Evolutionary conservation across 225 moss, liverwort and hornwort genomes (phyloP), one percentile per base, ranked within the genome.

Genomic region (Pleurozium schreberi): DNA sequence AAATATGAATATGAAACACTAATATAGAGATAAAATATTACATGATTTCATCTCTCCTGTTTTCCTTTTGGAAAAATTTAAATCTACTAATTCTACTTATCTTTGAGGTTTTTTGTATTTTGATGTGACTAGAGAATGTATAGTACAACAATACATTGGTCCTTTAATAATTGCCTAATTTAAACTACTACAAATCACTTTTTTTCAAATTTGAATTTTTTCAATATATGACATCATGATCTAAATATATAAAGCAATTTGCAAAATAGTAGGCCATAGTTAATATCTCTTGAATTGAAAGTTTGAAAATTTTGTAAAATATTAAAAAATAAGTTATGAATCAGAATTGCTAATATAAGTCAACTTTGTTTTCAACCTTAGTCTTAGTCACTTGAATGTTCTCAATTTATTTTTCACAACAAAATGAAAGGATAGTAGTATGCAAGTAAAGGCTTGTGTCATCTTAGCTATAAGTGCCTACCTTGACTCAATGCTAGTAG

Each of bases 341-440:
- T 71, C 27, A 70, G 26, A 8, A 8, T 8, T 70, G 14, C 0
- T 0, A 15, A 9, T 9, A 42, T 3, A 9, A 27, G 5, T 43
- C 27, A 5, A 42, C 6, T 28, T 45, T 28, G 9, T 28, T 73
- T 45, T 45, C 2, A 45, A 73, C 6, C 3, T 73, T 10, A 45
- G 10, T 45, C 6, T 43, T 28, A 45, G 1, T 71, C 5, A 71
- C 28, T 28, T 71, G 28, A 43, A 71, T 71, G 71, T 17, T 27
- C 1, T 4, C 1, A 5, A 0, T 27, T 16, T 9, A 15, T 71
- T 16, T 71, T 71, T 71, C 3, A 9, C 11, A 43, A 17, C 1
- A 17, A 18, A 28, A 28, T 45, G 45, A 71, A 43, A 28, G 28
- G 28, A 73, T 73, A 4, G 12, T 22, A 68, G n/a, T 12, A n/a